Conservation (phyloP, 2,329 filamentous ascomycete genomes). For the Alternaria sp. region DNA sequence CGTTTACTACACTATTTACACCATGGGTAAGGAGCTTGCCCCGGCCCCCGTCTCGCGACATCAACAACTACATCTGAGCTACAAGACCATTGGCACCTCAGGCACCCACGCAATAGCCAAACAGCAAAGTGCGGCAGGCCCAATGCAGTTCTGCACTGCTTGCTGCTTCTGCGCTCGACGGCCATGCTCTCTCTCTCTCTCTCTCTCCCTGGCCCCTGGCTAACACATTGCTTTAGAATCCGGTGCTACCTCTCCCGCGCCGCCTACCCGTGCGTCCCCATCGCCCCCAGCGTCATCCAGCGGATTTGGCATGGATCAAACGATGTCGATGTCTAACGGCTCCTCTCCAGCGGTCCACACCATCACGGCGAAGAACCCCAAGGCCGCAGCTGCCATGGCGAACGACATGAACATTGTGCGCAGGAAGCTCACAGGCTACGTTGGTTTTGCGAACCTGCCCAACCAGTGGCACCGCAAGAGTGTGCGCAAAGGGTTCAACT, state of each 20-base stretch:
- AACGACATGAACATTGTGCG: slow-evolving; percentile 89
- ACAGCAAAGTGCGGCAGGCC: slow-evolving; percentile 14
- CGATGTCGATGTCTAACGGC: slow-evolving; percentile 63
- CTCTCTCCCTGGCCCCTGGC: slow-evolving; percentile 25
- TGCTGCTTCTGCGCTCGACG: slow-evolving; percentile 21
- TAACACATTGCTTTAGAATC: slow-evolving; percentile 51
- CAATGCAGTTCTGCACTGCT: slow-evolving; percentile 22
- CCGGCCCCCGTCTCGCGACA: slow-evolving; percentile 21
- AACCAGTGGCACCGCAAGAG: slow-evolving; percentile 99
- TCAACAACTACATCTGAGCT: slow-evolving; percentile 16
- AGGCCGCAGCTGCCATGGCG: slow-evolving; percentile 60
- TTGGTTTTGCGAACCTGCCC: slow-evolving; percentile 97
- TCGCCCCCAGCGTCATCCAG: slow-evolving; percentile 56
- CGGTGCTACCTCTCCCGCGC: slow-evolving; percentile 51
- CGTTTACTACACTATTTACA: slow-evolving; percentile 41
- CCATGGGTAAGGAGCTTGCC: slow-evolving; percentile 50
- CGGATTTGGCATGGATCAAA: slow-evolving; percentile 66
- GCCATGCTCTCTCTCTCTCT: neutral
- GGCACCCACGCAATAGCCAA: slow-evolving; percentile 19
- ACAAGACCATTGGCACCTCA: slow-evolving; percentile 15
- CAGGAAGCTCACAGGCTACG: slow-evolving; percentile 97
- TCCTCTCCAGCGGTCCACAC: slow-evolving; percentile 61
- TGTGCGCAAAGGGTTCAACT: slow-evolving; percentile 99
- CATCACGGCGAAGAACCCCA: slow-evolving; percentile 71
- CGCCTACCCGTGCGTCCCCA: slow-evolving; percentile 58